phyloP scores from a whole-genome alignment of 768 basidiomycete genomes.

The Kwoniella pini region DNA sequence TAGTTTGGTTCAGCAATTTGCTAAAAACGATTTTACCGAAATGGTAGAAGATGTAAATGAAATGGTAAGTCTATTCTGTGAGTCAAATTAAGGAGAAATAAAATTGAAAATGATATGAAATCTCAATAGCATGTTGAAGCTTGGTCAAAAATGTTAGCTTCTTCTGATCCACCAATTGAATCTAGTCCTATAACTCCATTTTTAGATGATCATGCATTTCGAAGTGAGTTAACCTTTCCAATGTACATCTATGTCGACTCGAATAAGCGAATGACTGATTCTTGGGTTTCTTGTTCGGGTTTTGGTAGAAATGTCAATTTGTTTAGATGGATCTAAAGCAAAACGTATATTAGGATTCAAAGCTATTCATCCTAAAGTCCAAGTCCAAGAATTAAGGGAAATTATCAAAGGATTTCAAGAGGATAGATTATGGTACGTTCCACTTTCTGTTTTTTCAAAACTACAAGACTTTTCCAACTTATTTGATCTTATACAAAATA shows the following conservation, averaged over 20 bases:
- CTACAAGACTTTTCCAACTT: not conserved
- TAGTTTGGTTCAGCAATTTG: conserved; percentile 47
- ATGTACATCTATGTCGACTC: not conserved
- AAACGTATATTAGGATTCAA: conserved; percentile 38
- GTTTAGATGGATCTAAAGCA: conserved; percentile 47
- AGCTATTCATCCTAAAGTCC: conserved; percentile 34
- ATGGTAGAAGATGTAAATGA: conserved; percentile 54
- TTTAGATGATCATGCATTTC: conserved; percentile 49
- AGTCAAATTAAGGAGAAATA: too few species aligned
- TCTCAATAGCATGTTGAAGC: conserved; percentile 40
- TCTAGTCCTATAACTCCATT: conserved; percentile 48
- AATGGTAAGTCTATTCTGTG: conserved; percentile 41
- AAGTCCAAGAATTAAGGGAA: conserved; percentile 34
- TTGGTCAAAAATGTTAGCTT: conserved; percentile 50
- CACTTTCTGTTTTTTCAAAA: too few species aligned
- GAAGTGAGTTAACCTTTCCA: conserved; percentile 35
- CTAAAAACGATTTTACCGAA: conserved; percentile 50
- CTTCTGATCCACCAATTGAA: conserved; percentile 46
- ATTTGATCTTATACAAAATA: not conserved
- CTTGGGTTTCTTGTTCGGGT: too few species aligned
- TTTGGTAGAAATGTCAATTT: conserved; percentile 46
- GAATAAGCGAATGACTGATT: too few species aligned
- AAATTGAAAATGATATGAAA: too few species aligned
- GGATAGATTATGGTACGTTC: conserved; percentile 45
- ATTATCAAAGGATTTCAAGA: conserved; percentile 47